Base-by-base conservation (phyloP, 768 basidiomycete species). In the Suillus weaverae region DNA sequence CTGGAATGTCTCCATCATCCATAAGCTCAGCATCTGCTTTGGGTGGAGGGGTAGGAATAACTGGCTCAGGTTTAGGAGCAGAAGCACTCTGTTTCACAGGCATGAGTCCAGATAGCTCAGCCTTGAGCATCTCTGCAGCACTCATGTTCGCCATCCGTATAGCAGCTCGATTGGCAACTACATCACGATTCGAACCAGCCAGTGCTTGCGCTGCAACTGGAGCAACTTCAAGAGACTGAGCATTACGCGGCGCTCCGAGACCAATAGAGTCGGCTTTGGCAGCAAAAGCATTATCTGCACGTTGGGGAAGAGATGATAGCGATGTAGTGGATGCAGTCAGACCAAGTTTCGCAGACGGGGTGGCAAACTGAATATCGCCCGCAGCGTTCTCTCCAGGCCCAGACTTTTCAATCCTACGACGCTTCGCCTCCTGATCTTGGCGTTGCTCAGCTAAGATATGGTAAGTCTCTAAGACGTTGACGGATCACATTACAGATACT, bases 61-160 rank as follows among this genome's bases (percentile, higher is more conserved):
- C 82, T 66, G 81, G 81, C 64, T 81, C 74, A 66, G 82, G 74
- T 32, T 70, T 59, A 44, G 68, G 57, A 22, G 74, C 70, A 56
- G 72, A 73, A 64, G 72, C 71, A 26, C 76, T 73, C 16, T 77
- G 69, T 69, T 81, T 82, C 60, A 80, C 74, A 14, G 84, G 80
- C 61, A 76, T 68, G 53, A 81, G 73, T 26, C 87, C 86, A 68
- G 89, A 85, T 68, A 98, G 77, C 77, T 98, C 94, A 60, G 94
- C 95, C 79, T 94, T 96, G 71, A 99, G 83, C 75, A 90, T 86
- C 75, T 99, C 94, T 62, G 96, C 96, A 53, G 97, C 97, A 80
- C 88, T 94, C 88, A 99, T 87, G 74, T 99, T 99, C 35, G 97
- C 97, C 86, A 97, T 89, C 66, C 96, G 88, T 68, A 97, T 94